Conservation (phyloP, 2,329 filamentous ascomycete species). For the Zymoseptoria brevis region DNA sequence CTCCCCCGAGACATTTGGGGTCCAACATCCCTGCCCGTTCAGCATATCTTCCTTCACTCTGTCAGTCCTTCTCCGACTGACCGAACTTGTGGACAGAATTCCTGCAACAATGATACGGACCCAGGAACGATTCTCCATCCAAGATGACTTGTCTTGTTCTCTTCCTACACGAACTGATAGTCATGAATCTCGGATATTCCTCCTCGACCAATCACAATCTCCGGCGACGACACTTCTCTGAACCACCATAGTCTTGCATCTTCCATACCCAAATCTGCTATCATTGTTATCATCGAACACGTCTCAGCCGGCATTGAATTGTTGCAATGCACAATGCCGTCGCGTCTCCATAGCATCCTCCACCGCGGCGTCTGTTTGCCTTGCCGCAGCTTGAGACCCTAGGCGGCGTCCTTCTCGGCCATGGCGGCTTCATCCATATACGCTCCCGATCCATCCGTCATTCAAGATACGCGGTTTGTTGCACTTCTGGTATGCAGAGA, state of each 20-base stretch:
- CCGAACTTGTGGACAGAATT: too few species aligned
- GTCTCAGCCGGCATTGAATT: background rate
- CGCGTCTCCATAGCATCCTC: background rate
- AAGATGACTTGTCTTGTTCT: too few species aligned
- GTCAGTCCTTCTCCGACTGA: too few species aligned
- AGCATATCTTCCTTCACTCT: too few species aligned
- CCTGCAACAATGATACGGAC: too few species aligned
- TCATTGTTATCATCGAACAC: background rate
- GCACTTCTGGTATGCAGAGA: conserved; percentile 22
- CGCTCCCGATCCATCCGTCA: conserved; percentile 21
- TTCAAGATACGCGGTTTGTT: conserved; percentile 14
- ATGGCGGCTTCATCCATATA: conserved; percentile 9
- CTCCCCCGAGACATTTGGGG: too few species aligned
- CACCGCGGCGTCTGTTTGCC: background rate
- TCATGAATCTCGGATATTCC: too few species aligned
- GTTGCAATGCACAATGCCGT: background rate
- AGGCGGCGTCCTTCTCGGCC: background rate
- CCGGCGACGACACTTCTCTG: background rate
- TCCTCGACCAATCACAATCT: background rate
- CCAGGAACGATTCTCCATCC: too few species aligned
- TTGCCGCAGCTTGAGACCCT: background rate
- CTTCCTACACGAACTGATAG: too few species aligned
- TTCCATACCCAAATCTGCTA: background rate
- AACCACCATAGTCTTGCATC: background rate
- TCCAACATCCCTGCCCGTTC: too few species aligned